Percentiles rank a stretch among this genome's conserved stretches.
phyloP scores from a whole-genome alignment of 2,329 filamentous ascomycete species.

The Fusarium tjaetaba region DNA sequence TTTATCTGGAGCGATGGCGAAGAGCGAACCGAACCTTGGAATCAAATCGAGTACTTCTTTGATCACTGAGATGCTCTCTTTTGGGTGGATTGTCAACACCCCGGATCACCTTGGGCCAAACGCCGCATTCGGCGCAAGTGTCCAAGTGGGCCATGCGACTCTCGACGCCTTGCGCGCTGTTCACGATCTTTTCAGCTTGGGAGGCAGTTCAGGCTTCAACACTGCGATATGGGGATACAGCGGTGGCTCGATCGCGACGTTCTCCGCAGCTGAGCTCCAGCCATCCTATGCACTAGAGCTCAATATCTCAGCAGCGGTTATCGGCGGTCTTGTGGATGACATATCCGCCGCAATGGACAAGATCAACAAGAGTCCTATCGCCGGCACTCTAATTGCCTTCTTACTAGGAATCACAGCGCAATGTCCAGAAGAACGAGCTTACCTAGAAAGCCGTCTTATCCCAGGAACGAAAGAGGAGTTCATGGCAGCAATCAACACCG shows the following conservation, averaged over 20 bases:
- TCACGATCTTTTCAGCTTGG: slow-evolving; percentile 23
- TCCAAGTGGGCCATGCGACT: slow-evolving; percentile 52
- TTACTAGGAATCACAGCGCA: slow-evolving; percentile 33
- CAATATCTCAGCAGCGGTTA: slow-evolving; percentile 5
- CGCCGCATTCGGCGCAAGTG: slow-evolving; percentile 54
- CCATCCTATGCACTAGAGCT: slow-evolving; percentile 25
- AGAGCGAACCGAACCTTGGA: slow-evolving; percentile 9
- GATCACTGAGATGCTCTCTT: slow-evolving; percentile 6
- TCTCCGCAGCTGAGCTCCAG: slow-evolving; percentile 30
- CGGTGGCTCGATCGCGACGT: slow-evolving; percentile 32
- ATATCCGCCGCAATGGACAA: slow-evolving; percentile 14
- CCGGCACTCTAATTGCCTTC: slow-evolving; percentile 13
- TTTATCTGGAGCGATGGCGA: slow-evolving; percentile 13
- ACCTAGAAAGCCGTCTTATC: slow-evolving; percentile 16
- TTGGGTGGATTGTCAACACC: slow-evolving; percentile 35
- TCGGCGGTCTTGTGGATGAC: slow-evolving; percentile 36
- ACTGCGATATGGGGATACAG: slow-evolving; percentile 36
- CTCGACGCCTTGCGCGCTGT: slow-evolving; percentile 54
- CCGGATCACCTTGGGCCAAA: slow-evolving; percentile 57
- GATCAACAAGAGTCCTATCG: slow-evolving; percentile 28
- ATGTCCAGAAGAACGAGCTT: slow-evolving; percentile 19
- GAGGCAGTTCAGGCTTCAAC: neutral
- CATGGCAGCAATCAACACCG: neutral
- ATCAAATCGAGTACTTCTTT: slow-evolving; percentile 19
- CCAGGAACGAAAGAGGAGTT: slow-evolving; percentile 23